Evolutionary conservation across 805 yeast genomes (phyloP).

Genomic region (Ogataea paraovalis): DNA sequence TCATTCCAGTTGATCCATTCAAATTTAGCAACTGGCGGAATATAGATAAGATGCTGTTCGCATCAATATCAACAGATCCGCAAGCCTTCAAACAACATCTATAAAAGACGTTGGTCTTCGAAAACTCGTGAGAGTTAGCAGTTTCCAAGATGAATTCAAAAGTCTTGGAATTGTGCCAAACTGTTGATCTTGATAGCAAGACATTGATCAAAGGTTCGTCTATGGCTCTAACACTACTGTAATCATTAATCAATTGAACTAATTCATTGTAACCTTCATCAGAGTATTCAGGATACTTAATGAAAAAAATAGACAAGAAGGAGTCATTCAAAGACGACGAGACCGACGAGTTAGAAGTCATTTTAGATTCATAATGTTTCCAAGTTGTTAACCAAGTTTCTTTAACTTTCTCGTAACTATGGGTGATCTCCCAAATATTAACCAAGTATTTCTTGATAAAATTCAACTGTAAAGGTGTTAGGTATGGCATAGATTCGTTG

Average conservation of each 20-base stretch:
- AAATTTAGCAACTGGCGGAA: slow-evolving; percentile 34
- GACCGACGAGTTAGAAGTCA: slow-evolving; percentile 59
- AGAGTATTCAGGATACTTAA: slow-evolving; percentile 46
- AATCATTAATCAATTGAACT: slow-evolving; percentile 51
- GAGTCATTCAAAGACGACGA: slow-evolving; percentile 69
- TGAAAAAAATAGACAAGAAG: slow-evolving; percentile 66
- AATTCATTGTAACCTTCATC: slow-evolving; percentile 55
- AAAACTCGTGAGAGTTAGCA: slow-evolving; percentile 53
- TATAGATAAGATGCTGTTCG: slow-evolving; percentile 45
- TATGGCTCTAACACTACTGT: slow-evolving; percentile 52
- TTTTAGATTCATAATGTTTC: slow-evolving; percentile 46
- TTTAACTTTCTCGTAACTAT: slow-evolving; percentile 54
- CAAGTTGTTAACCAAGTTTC: slow-evolving; percentile 62
- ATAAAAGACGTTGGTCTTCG: slow-evolving; percentile 64
- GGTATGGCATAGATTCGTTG: slow-evolving; percentile 66
- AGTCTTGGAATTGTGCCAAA: slow-evolving; percentile 65
- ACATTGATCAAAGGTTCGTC: slow-evolving; percentile 85
- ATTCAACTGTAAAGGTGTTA: slow-evolving; percentile 67
- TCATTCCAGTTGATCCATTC: slow-evolving; percentile 50
- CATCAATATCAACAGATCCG: slow-evolving; percentile 56
- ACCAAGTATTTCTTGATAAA: slow-evolving; percentile 60
- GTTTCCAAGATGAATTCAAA: slow-evolving; percentile 60
- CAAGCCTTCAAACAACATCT: slow-evolving; percentile 70
- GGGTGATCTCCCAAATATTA: slow-evolving; percentile 55
- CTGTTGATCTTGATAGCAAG: slow-evolving; percentile 58